Conservation (phyloP, 176 grass and related monocot genomes). For the Avena atlantica region DNA sequence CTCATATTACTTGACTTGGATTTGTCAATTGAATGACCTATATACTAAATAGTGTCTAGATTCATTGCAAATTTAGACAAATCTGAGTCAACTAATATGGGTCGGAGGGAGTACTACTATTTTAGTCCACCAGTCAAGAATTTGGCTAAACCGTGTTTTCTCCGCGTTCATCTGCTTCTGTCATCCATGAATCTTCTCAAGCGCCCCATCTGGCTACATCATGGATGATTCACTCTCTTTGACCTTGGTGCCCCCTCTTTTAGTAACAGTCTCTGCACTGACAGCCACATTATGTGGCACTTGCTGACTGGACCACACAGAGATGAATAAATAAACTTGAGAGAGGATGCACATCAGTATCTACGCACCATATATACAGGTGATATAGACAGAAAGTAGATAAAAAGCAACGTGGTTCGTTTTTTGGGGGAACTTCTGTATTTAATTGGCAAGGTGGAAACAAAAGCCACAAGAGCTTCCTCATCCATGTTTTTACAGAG, state of each 20-base stretch:
- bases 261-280: neutral
- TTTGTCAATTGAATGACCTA: too few relatives aligned
- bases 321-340: slow-evolving; percentile 10
- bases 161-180: neutral
- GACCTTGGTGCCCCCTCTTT: neutral
- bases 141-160: neutral
- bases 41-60: too few relatives aligned
- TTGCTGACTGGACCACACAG: slow-evolving; percentile 1
- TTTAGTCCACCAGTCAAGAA: neutral
- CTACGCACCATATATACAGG: neutral
- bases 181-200: neutral
- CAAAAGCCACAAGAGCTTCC: neutral
- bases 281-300: slow-evolving; percentile 13
- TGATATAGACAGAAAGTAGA: neutral
- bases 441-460: slow-evolving; percentile 5
- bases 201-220: neutral
- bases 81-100: too few relatives aligned
- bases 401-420: too few relatives aligned
- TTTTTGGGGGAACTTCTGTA: neutral
- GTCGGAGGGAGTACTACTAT: too few relatives aligned
- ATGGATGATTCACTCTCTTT: neutral
- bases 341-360: slow-evolving; percentile 1
- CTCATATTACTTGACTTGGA: too few relatives aligned
- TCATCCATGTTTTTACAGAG: slow-evolving; percentile 9
- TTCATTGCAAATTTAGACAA: too few relatives aligned